These are phyloP conservation scores for Annulohypoxylon nitens DNA, from an alignment of 495 filamentous ascomycete genomes.

Conservation along the genomic window DNA sequence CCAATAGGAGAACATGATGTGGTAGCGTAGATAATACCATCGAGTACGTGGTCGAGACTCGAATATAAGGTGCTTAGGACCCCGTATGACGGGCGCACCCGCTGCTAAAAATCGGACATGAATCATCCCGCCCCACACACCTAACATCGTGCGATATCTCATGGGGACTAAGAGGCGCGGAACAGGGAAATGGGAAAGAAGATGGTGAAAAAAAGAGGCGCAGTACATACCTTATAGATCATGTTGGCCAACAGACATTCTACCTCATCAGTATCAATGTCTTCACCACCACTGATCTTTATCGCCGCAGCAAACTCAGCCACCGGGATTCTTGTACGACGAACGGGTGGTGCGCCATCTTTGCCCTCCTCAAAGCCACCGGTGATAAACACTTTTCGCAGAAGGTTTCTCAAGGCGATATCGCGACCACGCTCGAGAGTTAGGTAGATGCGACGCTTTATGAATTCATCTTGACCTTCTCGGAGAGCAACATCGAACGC, in stretches of 20 bases:
- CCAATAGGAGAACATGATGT: neutral
- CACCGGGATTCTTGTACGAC: conserved; percentile 83
- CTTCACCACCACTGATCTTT: conserved; percentile 68
- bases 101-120: neutral
- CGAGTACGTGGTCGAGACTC: neutral
- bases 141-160: neutral
- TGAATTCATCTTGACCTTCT: conserved; percentile 86
- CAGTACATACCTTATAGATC: conserved; percentile 86
- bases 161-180: too few species aligned
- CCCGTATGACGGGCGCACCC: neutral
- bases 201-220: too few species aligned
- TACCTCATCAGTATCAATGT: conserved; percentile 89
- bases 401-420: conserved; percentile 87
- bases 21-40: neutral
- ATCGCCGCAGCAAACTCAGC: conserved; percentile 78
- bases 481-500: conserved; percentile 87
- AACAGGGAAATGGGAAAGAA: neutral
- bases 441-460: conserved; percentile 94
- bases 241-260: conserved; percentile 94
- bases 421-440: conserved; percentile 93
- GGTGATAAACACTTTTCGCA: conserved; percentile 88
- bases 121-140: conserved; percentile 10
- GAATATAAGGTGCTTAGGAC: neutral
- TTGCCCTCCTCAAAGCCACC: conserved; percentile 82
- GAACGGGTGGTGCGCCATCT: conserved; percentile 68